A percentile compares a stretch with the other conserved stretches of the same genome.
Conservation (phyloP, 2,329 filamentous ascomycete genomes). For the Delphinella strobiligena region DNA sequence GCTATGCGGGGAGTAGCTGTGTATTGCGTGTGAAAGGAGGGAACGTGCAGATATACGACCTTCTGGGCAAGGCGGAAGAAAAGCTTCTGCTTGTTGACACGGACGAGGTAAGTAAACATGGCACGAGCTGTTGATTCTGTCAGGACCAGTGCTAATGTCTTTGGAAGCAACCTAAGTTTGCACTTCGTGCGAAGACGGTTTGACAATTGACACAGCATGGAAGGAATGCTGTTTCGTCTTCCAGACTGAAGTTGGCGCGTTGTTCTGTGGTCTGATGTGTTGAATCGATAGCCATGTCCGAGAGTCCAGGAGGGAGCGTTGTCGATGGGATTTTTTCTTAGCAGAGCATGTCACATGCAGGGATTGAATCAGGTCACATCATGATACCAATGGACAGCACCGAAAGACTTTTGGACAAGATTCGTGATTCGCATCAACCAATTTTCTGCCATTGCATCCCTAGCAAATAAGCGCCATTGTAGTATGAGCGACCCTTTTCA, state of each 20-base stretch:
- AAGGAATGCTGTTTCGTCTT: too few relatives aligned
- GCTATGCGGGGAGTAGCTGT: constrained; percentile 63
- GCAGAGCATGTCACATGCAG: too few relatives aligned
- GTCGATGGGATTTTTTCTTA: too few relatives aligned
- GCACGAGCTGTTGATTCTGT: not conserved
- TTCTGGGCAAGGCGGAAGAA: constrained; percentile 59
- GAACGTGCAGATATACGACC: constrained; percentile 55
- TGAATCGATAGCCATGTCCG: too few relatives aligned
- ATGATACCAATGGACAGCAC: not conserved
- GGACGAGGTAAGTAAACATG: constrained; percentile 20
- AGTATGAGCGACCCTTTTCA: not conserved
- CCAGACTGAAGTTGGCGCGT: too few relatives aligned
- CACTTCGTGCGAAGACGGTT: constrained; percentile 9
- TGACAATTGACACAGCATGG: too few relatives aligned
- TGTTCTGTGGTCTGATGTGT: too few relatives aligned
- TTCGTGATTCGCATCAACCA: constrained; percentile 7
- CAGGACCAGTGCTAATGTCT: constrained; percentile 5
- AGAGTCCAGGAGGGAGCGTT: too few relatives aligned
- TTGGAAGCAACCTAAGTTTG: constrained; percentile 12
- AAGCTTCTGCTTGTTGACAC: constrained; percentile 59
- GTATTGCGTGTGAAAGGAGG: constrained; percentile 56
- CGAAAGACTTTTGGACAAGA: not conserved
- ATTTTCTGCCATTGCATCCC: constrained; percentile 7
- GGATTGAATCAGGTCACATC: not conserved
- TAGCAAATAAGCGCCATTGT: constrained; percentile 6